Evolutionary conservation across 2,329 filamentous ascomycete species (phyloP).

Genomic region (Beauveria asiatica): DNA sequence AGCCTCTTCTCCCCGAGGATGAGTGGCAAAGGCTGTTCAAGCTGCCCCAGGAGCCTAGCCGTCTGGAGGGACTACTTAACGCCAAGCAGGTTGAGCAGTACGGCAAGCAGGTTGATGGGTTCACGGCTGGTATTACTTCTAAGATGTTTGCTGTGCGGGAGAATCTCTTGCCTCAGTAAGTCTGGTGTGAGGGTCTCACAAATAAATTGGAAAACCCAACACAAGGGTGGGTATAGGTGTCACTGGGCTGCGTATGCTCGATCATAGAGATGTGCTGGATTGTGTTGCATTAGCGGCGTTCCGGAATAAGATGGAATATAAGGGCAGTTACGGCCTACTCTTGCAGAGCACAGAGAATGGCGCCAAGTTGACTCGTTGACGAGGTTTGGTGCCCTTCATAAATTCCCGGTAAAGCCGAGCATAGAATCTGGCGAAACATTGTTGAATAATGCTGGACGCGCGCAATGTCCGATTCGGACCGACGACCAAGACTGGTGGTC

Average conservation of each 20-base stretch:
- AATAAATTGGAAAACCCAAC: background rate
- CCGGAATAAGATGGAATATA: conserved; percentile 31
- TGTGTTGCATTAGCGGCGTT: conserved; percentile 35
- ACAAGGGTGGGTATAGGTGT: background rate
- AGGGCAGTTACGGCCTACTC: conserved; percentile 27
- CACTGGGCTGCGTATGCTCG: background rate
- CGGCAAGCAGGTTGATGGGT: conserved; percentile 91
- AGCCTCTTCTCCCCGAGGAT: conserved; percentile 82
- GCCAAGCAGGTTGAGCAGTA: conserved; percentile 97
- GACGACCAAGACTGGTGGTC: too few relatives aligned
- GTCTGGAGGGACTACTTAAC: conserved; percentile 89
- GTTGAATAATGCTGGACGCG: too few relatives aligned
- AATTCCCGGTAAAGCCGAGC: background rate
- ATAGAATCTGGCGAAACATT: background rate
- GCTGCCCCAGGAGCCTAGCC: conserved; percentile 86
- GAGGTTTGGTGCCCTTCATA: background rate
- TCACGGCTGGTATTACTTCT: conserved; percentile 79
- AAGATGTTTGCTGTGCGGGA: conserved; percentile 97
- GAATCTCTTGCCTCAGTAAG: conserved; percentile 51
- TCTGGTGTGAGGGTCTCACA: background rate
- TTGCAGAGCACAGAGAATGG: conserved; percentile 18
- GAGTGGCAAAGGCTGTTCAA: conserved; percentile 99
- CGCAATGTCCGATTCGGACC: too few relatives aligned
- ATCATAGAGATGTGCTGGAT: conserved; percentile 18
- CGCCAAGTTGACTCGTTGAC: background rate